These are phyloP conservation scores for Fremontodendron californicum DNA, from an alignment of 345 rosid genomes.

Conservation along the genomic window DNA sequence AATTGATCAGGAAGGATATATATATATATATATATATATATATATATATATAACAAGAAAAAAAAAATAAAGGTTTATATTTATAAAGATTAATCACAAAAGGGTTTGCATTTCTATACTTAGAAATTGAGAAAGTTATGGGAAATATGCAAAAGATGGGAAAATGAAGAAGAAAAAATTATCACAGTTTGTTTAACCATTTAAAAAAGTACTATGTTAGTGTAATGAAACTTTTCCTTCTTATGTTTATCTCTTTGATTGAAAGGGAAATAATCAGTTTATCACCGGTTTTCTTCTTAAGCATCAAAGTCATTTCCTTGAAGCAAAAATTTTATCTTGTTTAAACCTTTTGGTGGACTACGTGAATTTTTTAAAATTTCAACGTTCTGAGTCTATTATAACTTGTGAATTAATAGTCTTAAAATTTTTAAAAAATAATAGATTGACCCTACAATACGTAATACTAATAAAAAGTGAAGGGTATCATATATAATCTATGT, in stretches of 20 bases:
- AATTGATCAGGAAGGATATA: neutral
- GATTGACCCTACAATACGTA: neutral
- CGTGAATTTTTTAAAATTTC: too few relatives aligned
- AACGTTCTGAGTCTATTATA: neutral
- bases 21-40: too few relatives aligned
- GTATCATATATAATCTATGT: neutral
- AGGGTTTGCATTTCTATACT: neutral
- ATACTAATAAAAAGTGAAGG: neutral
- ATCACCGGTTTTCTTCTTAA: too few relatives aligned
- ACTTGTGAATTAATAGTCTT: neutral
- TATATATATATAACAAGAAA: too few relatives aligned
- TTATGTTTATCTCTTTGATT: neutral
- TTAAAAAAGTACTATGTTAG: neutral
- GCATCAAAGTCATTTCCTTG: too few relatives aligned
- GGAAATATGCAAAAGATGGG: neutral
- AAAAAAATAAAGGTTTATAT: neutral
- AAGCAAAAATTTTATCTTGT: too few relatives aligned
- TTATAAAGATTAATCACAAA: neutral
- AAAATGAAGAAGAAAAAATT: neutral
- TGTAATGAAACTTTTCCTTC: neutral
- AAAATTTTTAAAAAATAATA: too few relatives aligned
- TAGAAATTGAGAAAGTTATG: neutral
- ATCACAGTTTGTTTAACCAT: neutral
- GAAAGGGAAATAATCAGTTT: too few relatives aligned
- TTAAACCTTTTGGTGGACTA: too few relatives aligned